These are phyloP conservation scores for Saccharomyces uvarum DNA, from an alignment of 1,139 yeast genomes.

Conservation along the genomic window DNA sequence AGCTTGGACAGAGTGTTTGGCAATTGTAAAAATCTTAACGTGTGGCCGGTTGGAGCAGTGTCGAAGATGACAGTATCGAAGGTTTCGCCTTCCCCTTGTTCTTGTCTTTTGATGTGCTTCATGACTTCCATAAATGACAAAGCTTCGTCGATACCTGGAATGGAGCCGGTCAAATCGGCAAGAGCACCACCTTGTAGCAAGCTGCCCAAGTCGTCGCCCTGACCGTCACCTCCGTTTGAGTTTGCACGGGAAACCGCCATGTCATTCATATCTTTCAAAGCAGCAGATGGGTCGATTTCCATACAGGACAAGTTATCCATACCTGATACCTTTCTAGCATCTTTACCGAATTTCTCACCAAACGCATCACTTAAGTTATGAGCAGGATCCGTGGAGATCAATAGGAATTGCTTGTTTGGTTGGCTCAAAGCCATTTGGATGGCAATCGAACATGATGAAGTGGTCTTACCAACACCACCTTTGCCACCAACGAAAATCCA, in stretches of 20 bases:
- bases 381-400: slow-evolving; percentile 97
- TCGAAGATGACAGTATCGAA: slow-evolving; percentile 91
- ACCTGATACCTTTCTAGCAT: slow-evolving; percentile 89
- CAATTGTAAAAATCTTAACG: slow-evolving; percentile 84
- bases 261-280: slow-evolving; percentile 80
- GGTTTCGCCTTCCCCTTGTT: slow-evolving; percentile 38
- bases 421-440: slow-evolving; percentile 79
- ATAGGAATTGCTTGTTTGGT: slow-evolving; percentile 70
- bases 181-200: slow-evolving; percentile 36
- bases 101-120: slow-evolving; percentile 86
- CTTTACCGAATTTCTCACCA: slow-evolving; percentile 95
- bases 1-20: slow-evolving; percentile 88
- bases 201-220: slow-evolving; percentile 24
- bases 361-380: slow-evolving; percentile 95
- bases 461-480: slow-evolving; percentile 98
- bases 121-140: slow-evolving; percentile 94
- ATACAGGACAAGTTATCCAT: slow-evolving; percentile 82
- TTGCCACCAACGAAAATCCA: slow-evolving; percentile 99
- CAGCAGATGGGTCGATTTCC: slow-evolving; percentile 97
- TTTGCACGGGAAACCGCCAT: slow-evolving; percentile 33
- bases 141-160: slow-evolving; percentile 98
- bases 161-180: slow-evolving; percentile 88
- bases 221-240: slow-evolving; percentile 16
- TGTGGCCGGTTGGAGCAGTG: slow-evolving; percentile 98
- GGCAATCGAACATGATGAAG: slow-evolving; percentile 92